Percentiles rank a stretch among this genome's conserved stretches.
These are phyloP conservation scores for Rossbeevera mucosa DNA, from an alignment of 768 basidiomycete genomes.

Conservation along the genomic window DNA sequence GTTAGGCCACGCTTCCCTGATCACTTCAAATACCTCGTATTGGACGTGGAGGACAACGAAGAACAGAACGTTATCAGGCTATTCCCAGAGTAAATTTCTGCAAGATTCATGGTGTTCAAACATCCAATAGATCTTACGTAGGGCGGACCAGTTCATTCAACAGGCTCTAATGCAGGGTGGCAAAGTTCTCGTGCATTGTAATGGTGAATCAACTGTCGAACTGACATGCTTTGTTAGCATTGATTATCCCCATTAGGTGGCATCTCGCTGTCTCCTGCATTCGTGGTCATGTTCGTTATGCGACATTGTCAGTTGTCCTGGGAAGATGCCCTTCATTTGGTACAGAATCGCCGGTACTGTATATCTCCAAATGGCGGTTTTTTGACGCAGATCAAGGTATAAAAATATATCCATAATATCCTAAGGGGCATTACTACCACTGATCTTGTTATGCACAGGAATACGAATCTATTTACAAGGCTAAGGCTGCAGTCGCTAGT, in stretches of 20 bases:
- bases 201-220: slow-evolving; percentile 46
- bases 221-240: neutral
- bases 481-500: slow-evolving; percentile 60
- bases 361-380: slow-evolving; percentile 92
- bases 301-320: slow-evolving; percentile 73
- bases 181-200: slow-evolving; percentile 84
- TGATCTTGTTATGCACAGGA: slow-evolving; percentile 46
- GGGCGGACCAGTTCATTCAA: slow-evolving; percentile 75
- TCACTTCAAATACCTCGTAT: slow-evolving; percentile 68
- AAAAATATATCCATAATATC: slow-evolving; percentile 7
- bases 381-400: slow-evolving; percentile 85
- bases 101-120: neutral
- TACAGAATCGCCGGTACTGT: slow-evolving; percentile 89
- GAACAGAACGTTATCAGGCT: slow-evolving; percentile 92
- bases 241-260: slow-evolving; percentile 49
- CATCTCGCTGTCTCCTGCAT: slow-evolving; percentile 81
- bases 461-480: slow-evolving; percentile 90
- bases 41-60: slow-evolving; percentile 89
- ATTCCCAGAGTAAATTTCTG: slow-evolving; percentile 67
- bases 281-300: slow-evolving; percentile 94
- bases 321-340: slow-evolving; percentile 85
- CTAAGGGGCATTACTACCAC: neutral
- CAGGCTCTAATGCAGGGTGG: slow-evolving; percentile 54
- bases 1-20: slow-evolving; percentile 83
- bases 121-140: slow-evolving; percentile 25